phyloP scores from a whole-genome alignment of 2,329 filamentous ascomycete species.

The Fusarium decemcellulare region DNA sequence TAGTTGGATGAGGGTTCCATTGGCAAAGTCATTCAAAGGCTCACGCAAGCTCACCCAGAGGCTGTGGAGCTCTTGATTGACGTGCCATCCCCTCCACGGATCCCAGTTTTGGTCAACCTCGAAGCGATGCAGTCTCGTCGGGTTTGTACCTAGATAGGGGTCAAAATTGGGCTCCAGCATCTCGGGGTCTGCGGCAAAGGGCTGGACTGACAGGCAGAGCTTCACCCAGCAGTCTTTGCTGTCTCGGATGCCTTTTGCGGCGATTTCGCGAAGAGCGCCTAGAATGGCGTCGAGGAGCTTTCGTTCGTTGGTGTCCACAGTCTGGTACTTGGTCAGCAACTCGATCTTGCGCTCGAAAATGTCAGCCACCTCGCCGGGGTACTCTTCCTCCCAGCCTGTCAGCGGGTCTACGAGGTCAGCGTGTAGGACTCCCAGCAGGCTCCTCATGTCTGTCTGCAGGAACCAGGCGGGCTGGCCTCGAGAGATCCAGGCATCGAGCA shows the following conservation, averaged over 20 bases:
- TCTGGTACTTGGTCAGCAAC: conserved; percentile 20
- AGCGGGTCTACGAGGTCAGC: neutral
- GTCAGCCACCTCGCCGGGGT: conserved; percentile 15
- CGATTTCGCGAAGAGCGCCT: neutral
- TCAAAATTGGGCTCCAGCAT: no score
- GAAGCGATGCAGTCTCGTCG: conserved; percentile 14
- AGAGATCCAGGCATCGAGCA: no score
- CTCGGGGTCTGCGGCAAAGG: no score
- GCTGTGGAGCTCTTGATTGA: no score
- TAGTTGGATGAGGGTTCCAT: no score
- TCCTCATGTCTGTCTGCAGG: no score
- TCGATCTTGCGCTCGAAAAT: conserved; percentile 23
- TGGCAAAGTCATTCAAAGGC: no score
- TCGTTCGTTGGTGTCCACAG: conserved; percentile 12
- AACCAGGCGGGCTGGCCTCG: no score
- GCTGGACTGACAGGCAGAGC: no score
- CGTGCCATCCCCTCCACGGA: conserved; percentile 8
- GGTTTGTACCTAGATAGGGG: neutral
- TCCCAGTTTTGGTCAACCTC: neutral
- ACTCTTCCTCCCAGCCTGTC: neutral
- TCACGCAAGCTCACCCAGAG: neutral
- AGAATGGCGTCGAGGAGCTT: conserved; percentile 1
- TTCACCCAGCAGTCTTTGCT: neutral
- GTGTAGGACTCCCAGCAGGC: neutral
- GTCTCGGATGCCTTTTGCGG: neutral